phyloP scores from a whole-genome alignment of 1,284 basidiomycete species.

The Golubevia pallescens region DNA sequence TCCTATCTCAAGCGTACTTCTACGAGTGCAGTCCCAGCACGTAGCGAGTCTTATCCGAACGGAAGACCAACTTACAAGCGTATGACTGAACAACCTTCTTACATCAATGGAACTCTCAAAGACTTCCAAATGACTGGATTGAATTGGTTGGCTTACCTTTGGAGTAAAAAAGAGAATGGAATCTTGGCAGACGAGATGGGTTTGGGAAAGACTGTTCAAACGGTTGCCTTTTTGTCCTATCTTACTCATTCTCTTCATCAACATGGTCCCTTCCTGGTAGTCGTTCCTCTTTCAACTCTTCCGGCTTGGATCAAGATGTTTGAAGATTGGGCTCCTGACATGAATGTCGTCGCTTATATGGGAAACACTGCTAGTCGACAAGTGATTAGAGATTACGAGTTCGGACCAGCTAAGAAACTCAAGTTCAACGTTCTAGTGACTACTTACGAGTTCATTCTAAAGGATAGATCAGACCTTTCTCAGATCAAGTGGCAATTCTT shows the following conservation, averaged over 20 bases:
- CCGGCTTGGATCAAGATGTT: slow-evolving; percentile 62
- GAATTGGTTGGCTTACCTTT: slow-evolving; percentile 63
- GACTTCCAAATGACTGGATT: slow-evolving; percentile 64
- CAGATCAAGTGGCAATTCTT: slow-evolving; percentile 63
- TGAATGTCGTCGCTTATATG: slow-evolving; percentile 59
- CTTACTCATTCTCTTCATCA: slow-evolving; percentile 61
- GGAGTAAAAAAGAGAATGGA: slow-evolving; percentile 57
- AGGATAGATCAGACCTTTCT: slow-evolving; percentile 52
- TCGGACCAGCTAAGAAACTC: slow-evolving; percentile 54
- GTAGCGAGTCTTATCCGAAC: slow-evolving; percentile 45
- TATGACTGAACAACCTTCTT: slow-evolving; percentile 63
- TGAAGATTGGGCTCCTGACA: slow-evolving; percentile 60
- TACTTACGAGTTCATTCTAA: slow-evolving; percentile 63
- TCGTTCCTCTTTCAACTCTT: slow-evolving; percentile 62
- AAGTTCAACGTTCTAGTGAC: slow-evolving; percentile 62
- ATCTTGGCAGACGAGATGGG: slow-evolving; percentile 61
- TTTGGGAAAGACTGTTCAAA: slow-evolving; percentile 63
- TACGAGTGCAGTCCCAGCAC: slow-evolving; percentile 39
- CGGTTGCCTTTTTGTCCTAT: slow-evolving; percentile 60
- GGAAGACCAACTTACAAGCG: slow-evolving; percentile 58
- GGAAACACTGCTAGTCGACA: slow-evolving; percentile 59
- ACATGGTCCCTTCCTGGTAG: slow-evolving; percentile 61
- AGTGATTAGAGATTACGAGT: slow-evolving; percentile 60
- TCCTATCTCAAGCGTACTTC: slow-evolving; percentile 43
- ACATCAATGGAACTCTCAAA: slow-evolving; percentile 58